Evolutionary conservation across 495 filamentous ascomycete species (phyloP), one percentile per base, ranked within the genome.

Genomic region (Penicillium desertorum): DNA sequence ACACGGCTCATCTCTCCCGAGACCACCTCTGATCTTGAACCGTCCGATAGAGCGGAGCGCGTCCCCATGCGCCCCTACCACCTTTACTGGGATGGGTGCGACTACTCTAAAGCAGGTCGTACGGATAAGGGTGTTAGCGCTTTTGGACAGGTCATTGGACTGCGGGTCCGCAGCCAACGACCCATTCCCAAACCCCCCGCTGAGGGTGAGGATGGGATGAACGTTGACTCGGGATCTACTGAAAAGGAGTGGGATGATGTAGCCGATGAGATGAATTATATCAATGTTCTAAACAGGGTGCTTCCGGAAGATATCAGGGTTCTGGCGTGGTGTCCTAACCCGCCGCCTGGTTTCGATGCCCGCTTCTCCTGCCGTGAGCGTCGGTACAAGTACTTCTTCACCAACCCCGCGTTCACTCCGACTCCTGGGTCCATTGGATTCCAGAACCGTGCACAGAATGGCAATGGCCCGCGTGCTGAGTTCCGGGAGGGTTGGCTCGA

Each of bases 361-460:
- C 86, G 95, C n/a, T 96, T 96, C 76, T 90, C 86, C 51, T 98
- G 94, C 75, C 81, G 86, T 46, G 90, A 96, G 70, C 83, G 94
- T 45, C 85, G 85, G 54, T 98, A 98, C 71, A 82, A 86, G 41
- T 98, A 98, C 73, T 97, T 96, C 81, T 98, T 98, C 79, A 98
- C 93, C 9, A 88, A 96, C 63, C 95, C 94, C 0, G 88, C 88
- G 3, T 95, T 91, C 62, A 64, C 83, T 25, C 91, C 92, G 1
- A 76, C 79, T 19, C 64, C 73, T 19, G 71, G 73, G 30, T 39
- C 66, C 29, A 45, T 68, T 49, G 77, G 74, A 20, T 68, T 78
- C 37, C 60, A 58, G 29, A 62, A 70, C 37, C 64, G 61, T 16
- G 56, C 62, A 1, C 56, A 51, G 23, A 57, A 63, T 30, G 50